These are phyloP conservation scores for Solanum corneliomulleri DNA, from an alignment of 257 asterid species.

Conservation along the genomic window DNA sequence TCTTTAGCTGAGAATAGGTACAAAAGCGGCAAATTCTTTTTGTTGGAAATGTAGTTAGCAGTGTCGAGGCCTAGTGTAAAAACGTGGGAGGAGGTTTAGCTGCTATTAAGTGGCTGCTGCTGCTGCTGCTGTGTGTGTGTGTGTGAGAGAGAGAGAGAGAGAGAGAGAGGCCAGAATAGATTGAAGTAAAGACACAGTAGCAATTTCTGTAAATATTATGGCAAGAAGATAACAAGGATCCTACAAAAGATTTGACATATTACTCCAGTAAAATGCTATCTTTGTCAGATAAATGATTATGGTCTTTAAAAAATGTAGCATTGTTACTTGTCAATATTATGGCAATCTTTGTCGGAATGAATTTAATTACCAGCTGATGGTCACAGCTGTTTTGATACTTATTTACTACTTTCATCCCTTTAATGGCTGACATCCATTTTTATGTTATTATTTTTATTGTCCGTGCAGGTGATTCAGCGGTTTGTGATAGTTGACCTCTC, in stretches of 20 bases:
- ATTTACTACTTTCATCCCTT: not conserved
- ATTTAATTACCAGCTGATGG: not conserved
- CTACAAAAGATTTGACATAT: not conserved
- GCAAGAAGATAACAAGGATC: not conserved
- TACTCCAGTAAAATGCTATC: not conserved
- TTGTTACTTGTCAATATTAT: not conserved
- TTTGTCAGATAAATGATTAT: not conserved
- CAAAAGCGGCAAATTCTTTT: not conserved
- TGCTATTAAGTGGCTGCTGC: not conserved
- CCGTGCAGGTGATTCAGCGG: slow-evolving; percentile 73
- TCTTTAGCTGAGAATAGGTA: not conserved
- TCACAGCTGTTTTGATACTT: not conserved
- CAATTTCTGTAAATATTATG: not conserved
- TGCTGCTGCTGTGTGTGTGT: not conserved
- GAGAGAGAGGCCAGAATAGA: not conserved
- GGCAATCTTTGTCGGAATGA: not conserved
- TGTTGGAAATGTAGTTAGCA: not conserved
- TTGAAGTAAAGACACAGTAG: not conserved
- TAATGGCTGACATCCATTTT: not conserved
- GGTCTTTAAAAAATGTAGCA: not conserved
- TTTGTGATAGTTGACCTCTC: slow-evolving; percentile 92
- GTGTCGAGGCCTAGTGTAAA: not conserved
- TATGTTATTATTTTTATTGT: not conserved
- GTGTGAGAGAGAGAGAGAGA: too few relatives aligned
- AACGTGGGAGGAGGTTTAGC: not conserved